Percentiles rank a stretch among this genome's conserved stretches.
phyloP scores from a whole-genome alignment of 164 flowering plant species.

The Pachysandra terminalis region DNA sequence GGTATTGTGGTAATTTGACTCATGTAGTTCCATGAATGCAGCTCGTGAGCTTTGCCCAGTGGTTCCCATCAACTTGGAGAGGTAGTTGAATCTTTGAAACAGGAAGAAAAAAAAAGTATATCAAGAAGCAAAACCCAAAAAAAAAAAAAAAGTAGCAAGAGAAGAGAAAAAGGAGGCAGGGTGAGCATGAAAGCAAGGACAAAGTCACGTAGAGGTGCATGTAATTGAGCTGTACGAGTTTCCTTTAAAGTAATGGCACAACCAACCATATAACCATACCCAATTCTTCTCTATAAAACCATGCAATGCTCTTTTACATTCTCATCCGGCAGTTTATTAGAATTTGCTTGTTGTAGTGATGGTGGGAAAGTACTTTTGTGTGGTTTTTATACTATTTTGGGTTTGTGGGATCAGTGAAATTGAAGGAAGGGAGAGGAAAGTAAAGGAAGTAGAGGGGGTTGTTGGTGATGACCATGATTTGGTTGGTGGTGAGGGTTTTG shows the following conservation, averaged over 20 bases:
- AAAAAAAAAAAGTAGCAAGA: too few relatives aligned
- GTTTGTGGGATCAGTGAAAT: background rate
- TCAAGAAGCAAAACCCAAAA: too few relatives aligned
- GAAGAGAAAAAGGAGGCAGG: background rate
- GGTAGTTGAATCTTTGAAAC: too few relatives aligned
- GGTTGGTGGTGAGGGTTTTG: too few relatives aligned
- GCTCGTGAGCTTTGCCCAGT: too few relatives aligned
- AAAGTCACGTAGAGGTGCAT: constrained; percentile 20
- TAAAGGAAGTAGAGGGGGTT: constrained; percentile 23
- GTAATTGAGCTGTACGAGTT: constrained; percentile 12
- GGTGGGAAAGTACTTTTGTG: background rate
- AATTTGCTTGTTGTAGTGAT: background rate
- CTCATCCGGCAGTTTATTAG: background rate
- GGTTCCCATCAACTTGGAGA: too few relatives aligned
- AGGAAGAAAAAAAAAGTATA: too few relatives aligned
- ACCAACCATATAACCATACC: too few relatives aligned
- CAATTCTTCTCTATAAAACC: constrained; percentile 13
- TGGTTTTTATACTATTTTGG: background rate
- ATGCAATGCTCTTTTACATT: background rate
- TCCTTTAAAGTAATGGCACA: too few relatives aligned
- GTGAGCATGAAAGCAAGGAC: constrained; percentile 8
- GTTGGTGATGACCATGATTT: constrained; percentile 12
- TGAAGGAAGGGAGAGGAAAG: constrained; percentile 8
- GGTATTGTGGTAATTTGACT: too few relatives aligned
- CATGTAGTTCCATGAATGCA: too few relatives aligned